These are phyloP conservation scores for Arachis stenosperma DNA, from an alignment of 306 rosid genomes.

Conservation along the genomic window DNA sequence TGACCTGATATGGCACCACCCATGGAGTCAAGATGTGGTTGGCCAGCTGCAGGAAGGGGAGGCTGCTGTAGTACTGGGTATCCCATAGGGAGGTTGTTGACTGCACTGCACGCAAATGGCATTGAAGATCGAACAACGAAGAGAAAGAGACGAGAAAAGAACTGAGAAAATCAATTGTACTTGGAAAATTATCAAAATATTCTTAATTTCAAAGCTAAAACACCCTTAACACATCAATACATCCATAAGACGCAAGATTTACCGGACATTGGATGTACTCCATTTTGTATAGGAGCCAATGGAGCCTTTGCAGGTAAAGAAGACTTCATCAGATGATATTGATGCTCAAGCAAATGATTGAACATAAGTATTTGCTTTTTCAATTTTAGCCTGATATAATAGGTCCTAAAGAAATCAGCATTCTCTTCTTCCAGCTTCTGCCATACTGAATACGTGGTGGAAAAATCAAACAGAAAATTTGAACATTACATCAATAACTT, in stretches of 20 bases:
- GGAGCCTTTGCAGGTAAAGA: conserved; percentile 73
- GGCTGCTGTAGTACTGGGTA: conserved; percentile 83
- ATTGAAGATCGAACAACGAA: conserved; percentile 49
- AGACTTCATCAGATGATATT: conserved; percentile 65
- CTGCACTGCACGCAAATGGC: conserved; percentile 82
- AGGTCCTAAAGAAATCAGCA: conserved; percentile 79
- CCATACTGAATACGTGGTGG: conserved; percentile 63
- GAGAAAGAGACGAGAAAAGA: conserved; percentile 9
- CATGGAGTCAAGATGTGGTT: conserved; percentile 78
- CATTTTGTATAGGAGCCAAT: conserved; percentile 83
- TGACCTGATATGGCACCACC: conserved; percentile 77
- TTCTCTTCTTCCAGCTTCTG: conserved; percentile 95
- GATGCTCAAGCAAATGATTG: conserved; percentile 82
- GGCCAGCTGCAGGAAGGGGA: conserved; percentile 69
- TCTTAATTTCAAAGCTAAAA: too few relatives aligned
- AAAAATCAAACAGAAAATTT: conserved; percentile 1
- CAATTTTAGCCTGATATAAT: conserved; percentile 76
- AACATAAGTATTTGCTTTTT: conserved; percentile 77
- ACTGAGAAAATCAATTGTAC: not conserved
- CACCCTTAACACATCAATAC: not conserved
- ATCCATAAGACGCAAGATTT: conserved; percentile 38
- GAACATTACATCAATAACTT: not conserved
- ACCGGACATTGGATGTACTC: conserved; percentile 89
- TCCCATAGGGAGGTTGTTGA: conserved; percentile 90
- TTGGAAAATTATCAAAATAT: not conserved